phyloP scores from a whole-genome alignment of 2,329 filamentous ascomycete species.

The Neocucurbitaria cava region DNA sequence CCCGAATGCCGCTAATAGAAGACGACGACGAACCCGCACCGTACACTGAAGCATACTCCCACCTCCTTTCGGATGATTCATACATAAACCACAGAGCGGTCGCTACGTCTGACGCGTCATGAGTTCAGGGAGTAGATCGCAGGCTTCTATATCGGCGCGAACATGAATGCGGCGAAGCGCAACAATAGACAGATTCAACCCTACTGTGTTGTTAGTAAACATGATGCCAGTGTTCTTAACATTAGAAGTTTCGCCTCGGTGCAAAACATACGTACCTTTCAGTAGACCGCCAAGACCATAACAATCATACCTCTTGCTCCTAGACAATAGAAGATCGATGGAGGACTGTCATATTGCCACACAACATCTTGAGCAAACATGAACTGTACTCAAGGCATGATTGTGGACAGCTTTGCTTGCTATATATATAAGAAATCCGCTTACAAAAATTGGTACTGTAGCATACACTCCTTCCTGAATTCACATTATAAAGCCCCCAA shows the following conservation, averaged over 20 bases:
- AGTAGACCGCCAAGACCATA: no score
- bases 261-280: neutral
- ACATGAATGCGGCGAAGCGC: no score
- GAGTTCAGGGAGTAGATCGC: neutral
- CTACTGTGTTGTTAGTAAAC: no score
- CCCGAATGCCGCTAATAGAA: neutral
- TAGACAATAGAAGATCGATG: neutral
- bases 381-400: no score
- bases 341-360: neutral
- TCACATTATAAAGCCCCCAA: no score
- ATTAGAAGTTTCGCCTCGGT: no score
- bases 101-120: neutral
- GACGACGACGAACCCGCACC: neutral
- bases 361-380: neutral
- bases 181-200: no score
- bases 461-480: no score
- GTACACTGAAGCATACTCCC: neutral
- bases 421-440: no score
- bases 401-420: no score
- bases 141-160: neutral
- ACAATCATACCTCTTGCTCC: neutral
- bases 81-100: neutral
- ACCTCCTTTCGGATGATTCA: neutral
- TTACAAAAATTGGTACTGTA: no score
- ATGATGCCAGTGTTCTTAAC: no score